Evolutionary conservation across 2,329 filamentous ascomycete genomes (phyloP).

Genomic region (Neoascochyta sp.): DNA sequence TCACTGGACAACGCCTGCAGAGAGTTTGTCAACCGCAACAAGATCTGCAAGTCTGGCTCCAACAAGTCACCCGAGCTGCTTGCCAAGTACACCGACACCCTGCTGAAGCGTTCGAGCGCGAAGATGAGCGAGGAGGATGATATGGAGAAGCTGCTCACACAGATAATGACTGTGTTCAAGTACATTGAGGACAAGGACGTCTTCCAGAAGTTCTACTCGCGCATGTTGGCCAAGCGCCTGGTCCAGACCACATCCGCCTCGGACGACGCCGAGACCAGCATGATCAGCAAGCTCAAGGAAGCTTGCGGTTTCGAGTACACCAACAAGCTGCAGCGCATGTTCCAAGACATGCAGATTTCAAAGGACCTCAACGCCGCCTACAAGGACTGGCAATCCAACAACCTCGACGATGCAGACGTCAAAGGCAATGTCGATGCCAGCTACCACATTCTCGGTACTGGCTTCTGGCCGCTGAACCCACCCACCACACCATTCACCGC

Average conservation of each 20-base stretch:
- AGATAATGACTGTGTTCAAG: constrained; percentile 99
- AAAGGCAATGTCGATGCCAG: constrained; percentile 76
- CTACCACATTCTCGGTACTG: constrained; percentile 91
- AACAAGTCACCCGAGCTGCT: constrained; percentile 92
- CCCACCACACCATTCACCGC: constrained; percentile 86
- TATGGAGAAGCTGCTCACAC: constrained; percentile 78
- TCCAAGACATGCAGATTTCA: constrained; percentile 98
- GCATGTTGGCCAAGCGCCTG: constrained; percentile 89
- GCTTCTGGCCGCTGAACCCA: constrained; percentile 91
- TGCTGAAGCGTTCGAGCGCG: constrained; percentile 81
- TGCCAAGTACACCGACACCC: constrained; percentile 89
- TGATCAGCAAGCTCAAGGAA: constrained; percentile 99
- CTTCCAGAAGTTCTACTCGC: constrained; percentile 98
- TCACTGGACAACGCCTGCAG: constrained; percentile 95
- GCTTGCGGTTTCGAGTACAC: constrained; percentile 99
- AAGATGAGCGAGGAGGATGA: constrained; percentile 93
- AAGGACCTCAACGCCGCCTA: constrained; percentile 93
- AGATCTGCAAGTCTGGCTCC: constrained; percentile 88
- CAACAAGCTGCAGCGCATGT: constrained; percentile 99
- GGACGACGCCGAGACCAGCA: constrained; percentile 95
- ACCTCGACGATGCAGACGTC: constrained; percentile 60
- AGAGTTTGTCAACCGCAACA: constrained; percentile 97
- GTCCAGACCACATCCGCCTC: constrained; percentile 95
- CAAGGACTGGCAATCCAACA: constrained; percentile 68
- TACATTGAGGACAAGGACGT: constrained; percentile 99